A percentile compares a stretch with the other conserved stretches of the same genome.
These are phyloP conservation scores for Capsella bursapastoris DNA, from an alignment of 345 rosid genomes.

Conservation along the genomic window DNA sequence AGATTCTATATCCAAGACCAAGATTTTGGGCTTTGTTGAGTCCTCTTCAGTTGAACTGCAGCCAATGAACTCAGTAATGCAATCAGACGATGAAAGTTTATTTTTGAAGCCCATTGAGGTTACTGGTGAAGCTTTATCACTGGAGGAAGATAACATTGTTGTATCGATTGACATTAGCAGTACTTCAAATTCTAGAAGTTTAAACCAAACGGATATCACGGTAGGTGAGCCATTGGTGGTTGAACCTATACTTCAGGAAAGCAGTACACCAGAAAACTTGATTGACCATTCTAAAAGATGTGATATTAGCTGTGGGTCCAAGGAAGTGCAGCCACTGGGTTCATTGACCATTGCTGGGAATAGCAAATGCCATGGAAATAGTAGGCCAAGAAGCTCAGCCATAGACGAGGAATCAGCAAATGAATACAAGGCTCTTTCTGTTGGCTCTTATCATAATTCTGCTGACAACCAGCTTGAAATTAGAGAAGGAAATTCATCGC, in stretches of 20 bases:
- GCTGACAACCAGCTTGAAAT: conserved; percentile 36
- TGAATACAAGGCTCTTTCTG: conserved; percentile 40
- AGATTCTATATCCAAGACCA: conserved; percentile 23
- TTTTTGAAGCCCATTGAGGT: conserved; percentile 39
- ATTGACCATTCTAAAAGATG: conserved; percentile 33
- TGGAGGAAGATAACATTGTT: conserved; percentile 24
- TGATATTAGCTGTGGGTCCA: conserved; percentile 38
- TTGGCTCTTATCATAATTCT: conserved; percentile 39
- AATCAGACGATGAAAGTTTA: conserved; percentile 23
- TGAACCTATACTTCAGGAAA: conserved; percentile 26
- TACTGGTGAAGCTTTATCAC: conserved; percentile 32
- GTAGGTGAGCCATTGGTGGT: conserved; percentile 35
- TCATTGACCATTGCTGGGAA: conserved; percentile 30
- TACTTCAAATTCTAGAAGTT: conserved; percentile 26
- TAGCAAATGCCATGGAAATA: conserved; percentile 39
- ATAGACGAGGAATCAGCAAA: conserved; percentile 36
- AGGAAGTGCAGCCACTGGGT: conserved; percentile 35
- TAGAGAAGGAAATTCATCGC: conserved; percentile 38
- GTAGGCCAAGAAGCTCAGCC: conserved; percentile 48
- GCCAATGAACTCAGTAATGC: conserved; percentile 25
- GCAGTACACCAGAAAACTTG: conserved; percentile 15
- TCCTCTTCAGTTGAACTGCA: conserved; percentile 33
- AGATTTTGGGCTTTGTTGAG: conserved; percentile 25
- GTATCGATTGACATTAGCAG: conserved; percentile 26
- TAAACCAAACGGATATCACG: conserved; percentile 23